Evolutionary conservation across 2,329 filamentous ascomycete species (phyloP), one percentile per base, ranked within the genome.

Genomic region (Aspergillus sojae): DNA sequence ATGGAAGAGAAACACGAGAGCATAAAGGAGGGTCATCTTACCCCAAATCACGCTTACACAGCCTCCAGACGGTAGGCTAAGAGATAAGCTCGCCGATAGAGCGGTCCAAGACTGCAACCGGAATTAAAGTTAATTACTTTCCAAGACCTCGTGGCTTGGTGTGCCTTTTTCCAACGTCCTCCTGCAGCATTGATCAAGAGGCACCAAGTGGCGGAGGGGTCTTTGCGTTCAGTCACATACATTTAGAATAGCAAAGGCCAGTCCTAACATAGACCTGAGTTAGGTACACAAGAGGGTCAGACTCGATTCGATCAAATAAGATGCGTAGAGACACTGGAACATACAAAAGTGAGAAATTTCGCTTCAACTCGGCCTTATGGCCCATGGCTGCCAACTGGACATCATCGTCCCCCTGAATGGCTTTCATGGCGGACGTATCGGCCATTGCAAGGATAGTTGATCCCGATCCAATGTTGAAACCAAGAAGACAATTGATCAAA

Each of bases 41-140:
- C 91, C 91, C 91, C 91, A 94, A 62, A 94, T 84, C 46, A 93
- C 89, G 62, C 88, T 85, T 9, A 85, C 87, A 23, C 88, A 85
- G 0, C 91, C 91, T 48, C 91, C 91, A 16, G 87, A 90, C 1
- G 91, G 89, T 36, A 94, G 80, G 23, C 87, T 86, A 5, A 89
- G 79, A 3, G 82, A 84, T 53, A 89, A 75, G 60, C 85, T 87
- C 1, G 86, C 81, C 3, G 85, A 85, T 9, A 88, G 77, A 19
- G 86, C 86, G 2, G 86, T 88, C 86, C 86, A 89, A 19, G 85
- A 86, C 76, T 78, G 21, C 9, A 32, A n/a, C 32, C 28, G 5
- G 16, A 46, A 61, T 46, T 52, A 58, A 32, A 53, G 53, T 59
- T 65, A 43, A 62, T 68, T 19, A 67, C 41, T 53, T 46, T 41